phyloP scores from a whole-genome alignment of 2,329 filamentous ascomycete species.

The Pseudocercospora musae region DNA sequence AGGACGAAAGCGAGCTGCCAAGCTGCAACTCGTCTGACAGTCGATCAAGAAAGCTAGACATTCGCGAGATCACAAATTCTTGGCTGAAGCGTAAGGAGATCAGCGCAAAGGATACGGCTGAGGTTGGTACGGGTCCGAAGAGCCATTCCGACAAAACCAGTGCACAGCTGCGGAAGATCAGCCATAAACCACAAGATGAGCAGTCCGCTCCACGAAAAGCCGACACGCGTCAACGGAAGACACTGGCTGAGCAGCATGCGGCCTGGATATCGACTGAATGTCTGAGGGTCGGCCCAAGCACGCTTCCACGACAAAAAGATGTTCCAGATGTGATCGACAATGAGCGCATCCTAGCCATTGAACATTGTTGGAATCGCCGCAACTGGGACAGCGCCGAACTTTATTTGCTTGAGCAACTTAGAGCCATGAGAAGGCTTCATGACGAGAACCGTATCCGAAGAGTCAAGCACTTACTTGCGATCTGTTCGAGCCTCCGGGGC shows the following conservation, averaged over 20 bases:
- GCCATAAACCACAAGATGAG: not conserved
- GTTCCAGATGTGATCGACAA: not conserved
- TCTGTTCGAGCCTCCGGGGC: conserved; percentile 25
- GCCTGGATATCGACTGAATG: not conserved
- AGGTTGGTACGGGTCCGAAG: not conserved
- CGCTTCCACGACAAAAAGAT: not conserved
- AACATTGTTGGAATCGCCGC: not conserved
- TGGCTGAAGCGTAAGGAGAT: not conserved
- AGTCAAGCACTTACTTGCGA: conserved; percentile 23
- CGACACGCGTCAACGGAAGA: not conserved
- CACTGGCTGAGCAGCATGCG: not conserved
- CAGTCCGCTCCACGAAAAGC: not conserved
- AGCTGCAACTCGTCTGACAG: not conserved
- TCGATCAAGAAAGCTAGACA: not conserved
- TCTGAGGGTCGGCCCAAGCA: not conserved
- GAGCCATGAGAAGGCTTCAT: not conserved
- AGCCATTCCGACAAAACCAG: not conserved
- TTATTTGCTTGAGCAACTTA: not conserved
- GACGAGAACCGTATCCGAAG: not conserved
- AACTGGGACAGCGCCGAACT: not conserved
- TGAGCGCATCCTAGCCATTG: not conserved
- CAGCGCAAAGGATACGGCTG: not conserved
- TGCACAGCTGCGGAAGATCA: not conserved
- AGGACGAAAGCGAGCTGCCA: not conserved
- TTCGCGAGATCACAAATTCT: not conserved